A percentile compares a stretch with the other conserved stretches of the same genome.
phyloP scores from a whole-genome alignment of 768 basidiomycete species.

The Sporobolomyces pararoseus region DNA sequence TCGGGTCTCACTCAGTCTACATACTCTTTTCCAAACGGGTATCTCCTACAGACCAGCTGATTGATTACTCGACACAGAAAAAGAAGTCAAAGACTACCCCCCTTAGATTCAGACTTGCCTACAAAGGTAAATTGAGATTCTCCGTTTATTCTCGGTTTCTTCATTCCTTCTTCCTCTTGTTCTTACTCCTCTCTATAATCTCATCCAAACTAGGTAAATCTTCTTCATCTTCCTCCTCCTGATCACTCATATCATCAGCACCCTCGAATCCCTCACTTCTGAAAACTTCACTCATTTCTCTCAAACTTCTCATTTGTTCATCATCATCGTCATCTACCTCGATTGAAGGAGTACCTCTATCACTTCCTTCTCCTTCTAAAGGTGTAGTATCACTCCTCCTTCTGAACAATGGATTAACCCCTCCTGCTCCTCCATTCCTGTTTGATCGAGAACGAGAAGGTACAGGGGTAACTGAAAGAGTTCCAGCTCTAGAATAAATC shows the following conservation, averaged over 20 bases:
- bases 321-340: neutral
- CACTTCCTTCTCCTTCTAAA: neutral
- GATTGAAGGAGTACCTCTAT: neutral
- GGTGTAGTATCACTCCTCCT: too few species aligned
- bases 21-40: too few species aligned
- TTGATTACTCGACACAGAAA: too few species aligned
- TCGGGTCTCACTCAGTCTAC: too few species aligned
- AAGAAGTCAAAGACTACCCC: too few species aligned
- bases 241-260: neutral
- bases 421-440: neutral
- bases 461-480: constrained; percentile 14
- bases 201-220: constrained; percentile 14
- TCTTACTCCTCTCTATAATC: neutral
- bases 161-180: neutral
- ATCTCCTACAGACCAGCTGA: too few species aligned
- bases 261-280: neutral
- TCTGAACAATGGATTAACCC: neutral
- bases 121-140: too few species aligned
- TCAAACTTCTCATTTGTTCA: constrained; percentile 10
- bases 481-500: constrained; percentile 6
- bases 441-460: neutral
- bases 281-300: constrained; percentile 9
- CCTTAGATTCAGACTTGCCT: too few species aligned
- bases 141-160: too few species aligned
- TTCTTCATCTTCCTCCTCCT: constrained; percentile 1